phyloP scores from a whole-genome alignment of 306 rosid species.

The Cucurbita moschata region DNA sequence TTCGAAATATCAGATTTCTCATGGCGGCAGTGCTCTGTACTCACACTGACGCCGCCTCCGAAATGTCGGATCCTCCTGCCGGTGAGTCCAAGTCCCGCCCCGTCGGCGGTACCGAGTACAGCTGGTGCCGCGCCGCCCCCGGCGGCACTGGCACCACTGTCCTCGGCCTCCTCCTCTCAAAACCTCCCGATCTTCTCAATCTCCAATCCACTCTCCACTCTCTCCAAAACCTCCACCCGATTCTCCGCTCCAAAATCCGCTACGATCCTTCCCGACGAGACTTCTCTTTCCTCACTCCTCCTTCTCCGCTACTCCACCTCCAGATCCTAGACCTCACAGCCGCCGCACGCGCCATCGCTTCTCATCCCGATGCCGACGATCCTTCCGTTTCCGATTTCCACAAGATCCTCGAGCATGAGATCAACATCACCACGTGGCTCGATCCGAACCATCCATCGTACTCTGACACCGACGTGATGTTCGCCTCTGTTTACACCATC shows the following conservation, averaged over 20 bases:
- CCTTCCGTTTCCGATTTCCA: constrained; percentile 33
- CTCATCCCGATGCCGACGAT: not conserved
- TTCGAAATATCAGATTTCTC: not conserved
- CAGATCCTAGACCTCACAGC: constrained; percentile 41
- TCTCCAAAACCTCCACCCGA: constrained; percentile 62
- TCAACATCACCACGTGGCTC: constrained; percentile 48
- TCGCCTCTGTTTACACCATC: constrained; percentile 30
- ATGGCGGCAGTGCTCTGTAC: not conserved
- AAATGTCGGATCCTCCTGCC: constrained; percentile 26
- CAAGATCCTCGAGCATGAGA: constrained; percentile 51
- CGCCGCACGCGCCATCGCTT: constrained; percentile 30
- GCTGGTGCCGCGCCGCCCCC: constrained; percentile 86
- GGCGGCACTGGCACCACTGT: constrained; percentile 82
- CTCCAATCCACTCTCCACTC: constrained; percentile 50
- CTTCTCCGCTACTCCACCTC: constrained; percentile 33
- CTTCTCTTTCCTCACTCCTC: constrained; percentile 31
- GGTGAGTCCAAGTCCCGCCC: constrained; percentile 22
- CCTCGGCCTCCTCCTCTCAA: constrained; percentile 54
- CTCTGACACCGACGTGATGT: constrained; percentile 25
- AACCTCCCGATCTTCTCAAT: constrained; percentile 30
- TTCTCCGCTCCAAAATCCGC: constrained; percentile 68
- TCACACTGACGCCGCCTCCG: not conserved
- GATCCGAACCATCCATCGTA: constrained; percentile 1
- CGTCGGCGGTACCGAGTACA: constrained; percentile 80
- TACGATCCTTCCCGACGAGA: constrained; percentile 20